A percentile compares a stretch with the other conserved stretches of the same genome.
These are phyloP conservation scores for Irpex lacteus DNA, from an alignment of 1,284 basidiomycete genomes.

Conservation along the genomic window DNA sequence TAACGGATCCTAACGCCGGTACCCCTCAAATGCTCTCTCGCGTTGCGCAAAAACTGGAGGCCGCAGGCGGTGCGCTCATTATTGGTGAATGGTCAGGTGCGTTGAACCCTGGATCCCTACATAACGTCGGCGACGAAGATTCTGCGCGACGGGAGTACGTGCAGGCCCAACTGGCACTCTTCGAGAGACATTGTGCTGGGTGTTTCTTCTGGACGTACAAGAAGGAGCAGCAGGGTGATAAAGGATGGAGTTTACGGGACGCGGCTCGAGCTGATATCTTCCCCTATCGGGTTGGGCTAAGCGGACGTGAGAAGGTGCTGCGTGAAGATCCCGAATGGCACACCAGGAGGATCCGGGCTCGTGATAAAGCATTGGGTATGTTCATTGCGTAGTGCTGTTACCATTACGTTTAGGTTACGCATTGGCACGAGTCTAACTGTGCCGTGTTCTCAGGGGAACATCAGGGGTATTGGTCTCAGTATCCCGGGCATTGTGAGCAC, in stretches of 20 bases:
- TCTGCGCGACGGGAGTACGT: constrained; percentile 53
- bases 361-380: constrained; percentile 40
- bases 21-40: constrained; percentile 42
- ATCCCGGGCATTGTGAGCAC: constrained; percentile 56
- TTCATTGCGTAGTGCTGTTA: not conserved
- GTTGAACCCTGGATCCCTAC: constrained; percentile 66
- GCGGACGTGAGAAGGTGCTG: constrained; percentile 17
- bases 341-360: constrained; percentile 33
- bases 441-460: constrained; percentile 42
- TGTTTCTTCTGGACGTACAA: constrained; percentile 92
- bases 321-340: constrained; percentile 25
- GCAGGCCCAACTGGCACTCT: constrained; percentile 67
- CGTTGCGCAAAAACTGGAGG: constrained; percentile 42
- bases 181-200: constrained; percentile 66
- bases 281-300: constrained; percentile 38
- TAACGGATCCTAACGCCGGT: constrained; percentile 39
- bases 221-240: constrained; percentile 68
- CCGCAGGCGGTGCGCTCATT: constrained; percentile 57
- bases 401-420: not conserved
- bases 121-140: constrained; percentile 39
- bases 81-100: constrained; percentile 87
- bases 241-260: constrained; percentile 77
- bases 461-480: constrained; percentile 54
- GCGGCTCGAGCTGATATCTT: constrained; percentile 61
- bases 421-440: constrained; percentile 1